Conservation (phyloP, 257 asterid genomes). For the Rubia yunnanensis region DNA sequence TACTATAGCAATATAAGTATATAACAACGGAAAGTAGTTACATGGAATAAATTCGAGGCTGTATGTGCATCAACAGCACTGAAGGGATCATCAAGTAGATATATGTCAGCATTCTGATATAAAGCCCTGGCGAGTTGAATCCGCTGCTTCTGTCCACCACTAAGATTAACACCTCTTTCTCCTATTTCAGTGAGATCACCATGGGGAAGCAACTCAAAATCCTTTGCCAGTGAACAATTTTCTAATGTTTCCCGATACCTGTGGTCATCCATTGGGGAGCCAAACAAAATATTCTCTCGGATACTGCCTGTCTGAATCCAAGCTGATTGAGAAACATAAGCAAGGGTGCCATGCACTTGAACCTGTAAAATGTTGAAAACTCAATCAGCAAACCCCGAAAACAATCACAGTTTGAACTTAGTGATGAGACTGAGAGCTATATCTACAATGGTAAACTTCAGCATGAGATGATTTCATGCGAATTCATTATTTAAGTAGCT, state of each 20-base stretch:
- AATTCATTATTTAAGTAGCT: not conserved
- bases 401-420: no score
- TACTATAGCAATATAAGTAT: not conserved
- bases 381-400: not conserved
- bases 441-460: not conserved
- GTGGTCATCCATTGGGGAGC: slow-evolving; percentile 45
- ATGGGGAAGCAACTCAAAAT: slow-evolving; percentile 73
- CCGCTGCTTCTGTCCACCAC: slow-evolving; percentile 96
- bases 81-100: slow-evolving; percentile 92
- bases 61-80: slow-evolving; percentile 99
- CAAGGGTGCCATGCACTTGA: slow-evolving; percentile 60
- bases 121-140: slow-evolving; percentile 97
- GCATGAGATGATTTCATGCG: not conserved
- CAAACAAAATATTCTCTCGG: slow-evolving; percentile 76
- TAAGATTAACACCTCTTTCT: slow-evolving; percentile 94
- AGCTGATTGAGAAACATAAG: slow-evolving; percentile 92
- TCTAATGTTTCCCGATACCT: slow-evolving; percentile 70
- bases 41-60: slow-evolving; percentile 79
- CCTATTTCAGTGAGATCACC: slow-evolving; percentile 96
- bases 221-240: slow-evolving; percentile 70
- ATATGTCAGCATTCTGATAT: slow-evolving; percentile 77
- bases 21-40: slow-evolving; percentile 15
- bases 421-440: no score
- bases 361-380: slow-evolving; percentile 37
- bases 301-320: slow-evolving; percentile 98